Evolutionary conservation across 2,329 filamentous ascomycete species (phyloP), one percentile per base, ranked within the genome.

Genomic region (Gaeumannomyces sp.): DNA sequence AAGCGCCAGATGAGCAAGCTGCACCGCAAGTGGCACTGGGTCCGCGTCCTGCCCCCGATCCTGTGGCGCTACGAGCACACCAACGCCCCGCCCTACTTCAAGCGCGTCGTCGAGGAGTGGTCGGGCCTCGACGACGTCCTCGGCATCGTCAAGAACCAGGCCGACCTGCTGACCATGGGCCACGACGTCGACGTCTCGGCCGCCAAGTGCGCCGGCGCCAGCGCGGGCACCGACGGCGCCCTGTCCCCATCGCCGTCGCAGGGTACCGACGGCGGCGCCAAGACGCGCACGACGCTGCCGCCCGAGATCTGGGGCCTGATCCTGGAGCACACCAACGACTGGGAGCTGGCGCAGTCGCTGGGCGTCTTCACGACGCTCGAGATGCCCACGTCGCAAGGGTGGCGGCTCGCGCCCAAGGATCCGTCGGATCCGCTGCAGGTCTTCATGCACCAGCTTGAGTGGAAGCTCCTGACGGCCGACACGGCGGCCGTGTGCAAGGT

Each of bases 301-400:
- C 87, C 90, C 0, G 94, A 98, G 76, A 84, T 97, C 56, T 97
- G 93, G 92, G 89, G 89, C 38, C 89, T 94, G 65, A 90, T 98
- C 61, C 86, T 97, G 59, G 91, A 96, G 68, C 87, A 89, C 67
- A 86, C 93, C 0, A 87, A 87, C 59, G 94, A 98, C 74, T 98
- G 94, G 94, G 94, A 97, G 76, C 81, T 96, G 27, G 90, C 94
- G 13, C 89, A 89, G 69, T 89, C 91, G 0, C 80, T 97, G 7
- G 88, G 90, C 65, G 85, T 97, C 59, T 94, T 90, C 72, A 92
- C 92, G 1, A 92, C 85, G 64, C 79, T 97, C 7, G 83, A 86
- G 1, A 85, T 89, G 67, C 93, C 94, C 0, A 75, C 80, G 50
- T 63, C 60, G 4, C 68, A 75, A 4, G 86, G 91, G 69, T 96